Percentiles rank a stretch among this genome's conserved stretches.
Evolutionary conservation across 2,329 filamentous ascomycete genomes (phyloP).

Genomic region (Trichothecium roseum): DNA sequence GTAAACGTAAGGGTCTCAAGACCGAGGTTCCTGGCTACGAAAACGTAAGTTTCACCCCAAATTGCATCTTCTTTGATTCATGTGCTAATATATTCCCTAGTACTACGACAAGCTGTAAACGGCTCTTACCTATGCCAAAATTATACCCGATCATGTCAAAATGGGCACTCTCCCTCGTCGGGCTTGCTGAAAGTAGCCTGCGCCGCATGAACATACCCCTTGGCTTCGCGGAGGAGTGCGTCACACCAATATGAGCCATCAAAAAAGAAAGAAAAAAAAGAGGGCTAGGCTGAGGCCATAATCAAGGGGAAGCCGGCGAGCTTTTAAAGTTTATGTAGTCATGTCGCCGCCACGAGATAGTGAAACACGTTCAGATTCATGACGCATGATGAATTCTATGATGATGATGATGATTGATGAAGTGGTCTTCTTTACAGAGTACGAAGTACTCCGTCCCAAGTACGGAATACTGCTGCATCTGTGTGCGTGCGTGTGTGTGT

Average conservation of each 20-base stretch:
- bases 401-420: not conserved
- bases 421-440: too few species aligned
- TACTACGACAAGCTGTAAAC: slow-evolving; percentile 99
- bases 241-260: slow-evolving; percentile 19
- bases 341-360: slow-evolving; percentile 22
- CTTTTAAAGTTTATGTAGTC: slow-evolving; percentile 31
- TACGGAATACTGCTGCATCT: too few species aligned
- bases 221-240: slow-evolving; percentile 7
- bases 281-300: slow-evolving; percentile 25
- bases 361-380: slow-evolving; percentile 18
- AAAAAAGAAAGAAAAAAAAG: slow-evolving; percentile 17
- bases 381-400: slow-evolving; percentile 17
- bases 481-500: too few species aligned
- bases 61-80: slow-evolving; percentile 25
- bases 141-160: slow-evolving; percentile 33
- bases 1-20: slow-evolving; percentile 99
- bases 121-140: slow-evolving; percentile 24
- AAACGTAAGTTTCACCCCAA: slow-evolving; percentile 91
- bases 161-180: slow-evolving; percentile 30
- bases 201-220: slow-evolving; percentile 14
- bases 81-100: slow-evolving; percentile 32
- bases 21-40: slow-evolving; percentile 82
- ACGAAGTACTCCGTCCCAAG: too few species aligned
- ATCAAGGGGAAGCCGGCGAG: slow-evolving; percentile 24
- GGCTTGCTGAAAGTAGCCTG: slow-evolving; percentile 21